Conservation (phyloP, 2,329 filamentous ascomycete genomes). For the Colletotrichum sp. region DNA sequence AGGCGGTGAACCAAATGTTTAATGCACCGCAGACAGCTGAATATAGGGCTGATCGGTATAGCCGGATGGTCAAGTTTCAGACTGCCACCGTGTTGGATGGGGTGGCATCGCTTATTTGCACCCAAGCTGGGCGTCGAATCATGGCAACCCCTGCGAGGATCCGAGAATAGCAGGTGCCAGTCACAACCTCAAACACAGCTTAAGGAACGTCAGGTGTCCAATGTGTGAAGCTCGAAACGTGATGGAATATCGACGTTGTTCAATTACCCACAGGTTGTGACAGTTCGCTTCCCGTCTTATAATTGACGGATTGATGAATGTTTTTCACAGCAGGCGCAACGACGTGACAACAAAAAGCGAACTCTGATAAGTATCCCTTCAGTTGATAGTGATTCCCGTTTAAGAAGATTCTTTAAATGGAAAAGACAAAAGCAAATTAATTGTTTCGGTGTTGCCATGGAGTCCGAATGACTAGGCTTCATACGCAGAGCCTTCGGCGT, state of each 20-base stretch:
- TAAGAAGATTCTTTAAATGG: background rate
- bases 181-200: background rate
- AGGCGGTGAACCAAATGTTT: background rate
- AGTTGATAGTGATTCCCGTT: background rate
- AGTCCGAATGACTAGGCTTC: background rate
- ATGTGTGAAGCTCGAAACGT: background rate
- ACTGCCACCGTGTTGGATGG: background rate
- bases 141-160: background rate
- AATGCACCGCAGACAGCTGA: background rate
- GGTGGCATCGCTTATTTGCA: background rate
- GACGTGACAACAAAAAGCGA: background rate
- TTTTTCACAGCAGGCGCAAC: background rate
- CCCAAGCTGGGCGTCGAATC: background rate
- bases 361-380: background rate
- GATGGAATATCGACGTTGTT: background rate
- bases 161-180: background rate
- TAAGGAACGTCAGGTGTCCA: background rate
- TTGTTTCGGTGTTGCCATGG: background rate
- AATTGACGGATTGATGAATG: rapidly evolving
- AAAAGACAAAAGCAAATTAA: background rate
- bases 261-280: background rate
- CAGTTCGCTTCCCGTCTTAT: background rate
- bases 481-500: background rate
- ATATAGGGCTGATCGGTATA: background rate
- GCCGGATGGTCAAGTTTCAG: background rate